These are phyloP conservation scores for Porphyrellus sp. DNA, from an alignment of 1,284 basidiomycete species.

Conservation along the genomic window DNA sequence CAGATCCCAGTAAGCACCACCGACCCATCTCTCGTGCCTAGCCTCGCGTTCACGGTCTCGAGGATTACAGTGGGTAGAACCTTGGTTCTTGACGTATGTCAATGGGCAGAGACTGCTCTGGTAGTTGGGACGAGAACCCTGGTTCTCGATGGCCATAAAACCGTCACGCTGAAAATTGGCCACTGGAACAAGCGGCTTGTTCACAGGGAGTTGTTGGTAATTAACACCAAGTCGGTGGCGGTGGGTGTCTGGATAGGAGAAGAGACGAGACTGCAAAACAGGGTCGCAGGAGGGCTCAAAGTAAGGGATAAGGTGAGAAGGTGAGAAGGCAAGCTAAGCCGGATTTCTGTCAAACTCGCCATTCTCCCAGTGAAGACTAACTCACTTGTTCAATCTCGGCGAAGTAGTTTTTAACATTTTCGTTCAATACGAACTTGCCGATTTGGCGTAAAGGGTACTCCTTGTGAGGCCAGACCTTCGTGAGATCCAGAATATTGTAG, in stretches of 20 bases:
- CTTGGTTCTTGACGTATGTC: constrained; percentile 43
- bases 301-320: constrained; percentile 83
- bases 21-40: constrained; percentile 75
- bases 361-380: constrained; percentile 14
- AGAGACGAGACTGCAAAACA: constrained; percentile 88
- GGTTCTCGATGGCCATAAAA: constrained; percentile 66
- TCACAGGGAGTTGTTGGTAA: constrained; percentile 89
- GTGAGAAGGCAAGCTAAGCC: constrained; percentile 72
- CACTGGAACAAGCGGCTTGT: constrained; percentile 69
- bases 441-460: constrained; percentile 85
- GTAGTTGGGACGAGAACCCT: constrained; percentile 85
- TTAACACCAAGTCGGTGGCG: constrained; percentile 84
- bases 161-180: constrained; percentile 89
- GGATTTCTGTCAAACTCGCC: constrained; percentile 20
- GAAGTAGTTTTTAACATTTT: constrained; percentile 85
- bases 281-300: constrained; percentile 89
- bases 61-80: constrained; percentile 37
- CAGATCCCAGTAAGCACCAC: constrained; percentile 71
- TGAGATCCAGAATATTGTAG: constrained; percentile 87
- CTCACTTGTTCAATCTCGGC: constrained; percentile 81
- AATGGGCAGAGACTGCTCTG: constrained; percentile 71
- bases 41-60: constrained; percentile 40
- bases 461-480: constrained; percentile 84
- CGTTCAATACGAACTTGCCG: constrained; percentile 84
- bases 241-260: constrained; percentile 95